These are phyloP conservation scores for Simmondsia chinensis DNA, from an alignment of 148 eudicot genomes.

Conservation along the genomic window DNA sequence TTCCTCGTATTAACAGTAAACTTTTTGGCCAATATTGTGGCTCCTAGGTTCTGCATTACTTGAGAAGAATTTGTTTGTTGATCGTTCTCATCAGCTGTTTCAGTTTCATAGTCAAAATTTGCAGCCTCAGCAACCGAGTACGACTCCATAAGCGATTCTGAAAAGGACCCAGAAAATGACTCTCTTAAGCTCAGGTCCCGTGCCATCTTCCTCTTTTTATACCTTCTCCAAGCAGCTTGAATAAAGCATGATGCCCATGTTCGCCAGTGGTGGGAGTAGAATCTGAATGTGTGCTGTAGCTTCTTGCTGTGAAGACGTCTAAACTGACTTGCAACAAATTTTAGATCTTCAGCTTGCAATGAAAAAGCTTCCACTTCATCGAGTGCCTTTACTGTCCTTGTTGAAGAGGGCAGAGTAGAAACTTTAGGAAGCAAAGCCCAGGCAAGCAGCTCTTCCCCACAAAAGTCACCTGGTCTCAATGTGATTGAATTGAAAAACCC, in stretches of 20 bases:
- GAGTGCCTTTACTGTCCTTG: constrained; percentile 49
- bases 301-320: constrained; percentile 81
- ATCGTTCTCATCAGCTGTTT: constrained; percentile 15
- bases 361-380: constrained; percentile 63
- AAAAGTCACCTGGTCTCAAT: constrained; percentile 55
- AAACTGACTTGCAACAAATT: constrained; percentile 70
- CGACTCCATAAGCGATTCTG: constrained; percentile 8
- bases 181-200: constrained; percentile 40
- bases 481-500: constrained; percentile 62
- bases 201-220: constrained; percentile 50
- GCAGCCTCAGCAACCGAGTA: constrained; percentile 13
- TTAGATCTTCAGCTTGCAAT: constrained; percentile 63
- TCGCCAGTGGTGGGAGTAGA: constrained; percentile 83
- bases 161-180: constrained; percentile 38
- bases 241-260: constrained; percentile 87
- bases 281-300: constrained; percentile 74
- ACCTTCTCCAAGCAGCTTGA: constrained; percentile 81
- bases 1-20: constrained; percentile 78
- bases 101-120: constrained; percentile 11
- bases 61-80: constrained; percentile 25
- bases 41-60: constrained; percentile 41
- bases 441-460: constrained; percentile 66
- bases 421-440: constrained; percentile 58
- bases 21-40: constrained; percentile 61
- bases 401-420: constrained; percentile 48